Conservation (phyloP, 495 filamentous ascomycete genomes). For the Trichoderma erinaceum region DNA sequence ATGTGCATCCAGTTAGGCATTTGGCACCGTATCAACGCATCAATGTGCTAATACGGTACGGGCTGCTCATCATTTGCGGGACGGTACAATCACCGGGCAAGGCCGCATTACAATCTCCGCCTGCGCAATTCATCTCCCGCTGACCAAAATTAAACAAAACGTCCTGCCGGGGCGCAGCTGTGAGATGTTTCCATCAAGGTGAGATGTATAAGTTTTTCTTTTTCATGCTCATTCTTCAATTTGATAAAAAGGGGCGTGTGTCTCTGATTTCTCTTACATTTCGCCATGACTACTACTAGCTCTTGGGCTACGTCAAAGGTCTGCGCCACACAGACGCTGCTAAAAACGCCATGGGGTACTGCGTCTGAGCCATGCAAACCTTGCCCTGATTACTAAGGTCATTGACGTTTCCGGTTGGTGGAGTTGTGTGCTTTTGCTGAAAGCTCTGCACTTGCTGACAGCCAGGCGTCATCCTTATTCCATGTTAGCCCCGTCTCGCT, state of each 20-base stretch:
- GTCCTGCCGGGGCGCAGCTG: too few relatives aligned
- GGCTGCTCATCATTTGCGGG: too few relatives aligned
- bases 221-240: neutral
- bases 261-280: neutral
- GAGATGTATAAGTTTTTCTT: too few relatives aligned
- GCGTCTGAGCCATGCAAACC: neutral
- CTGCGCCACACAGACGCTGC: neutral
- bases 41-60: too few relatives aligned
- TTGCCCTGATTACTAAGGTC: slow-evolving; percentile 9
- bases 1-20: neutral
- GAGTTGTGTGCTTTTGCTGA: neutral
- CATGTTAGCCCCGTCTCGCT: neutral
- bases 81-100: too few relatives aligned
- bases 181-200: too few relatives aligned
- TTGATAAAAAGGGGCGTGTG: neutral
- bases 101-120: too few relatives aligned
- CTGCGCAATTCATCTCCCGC: too few relatives aligned
- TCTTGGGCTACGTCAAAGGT: neutral
- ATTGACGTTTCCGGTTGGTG: neutral
- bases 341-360: neutral
- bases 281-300: neutral
- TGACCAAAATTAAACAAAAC: neutral
- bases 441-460: neutral
- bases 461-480: neutral
- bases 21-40: neutral